phyloP scores from a whole-genome alignment of 1,284 basidiomycete species.

The Sporisorium reilianum region DNA sequence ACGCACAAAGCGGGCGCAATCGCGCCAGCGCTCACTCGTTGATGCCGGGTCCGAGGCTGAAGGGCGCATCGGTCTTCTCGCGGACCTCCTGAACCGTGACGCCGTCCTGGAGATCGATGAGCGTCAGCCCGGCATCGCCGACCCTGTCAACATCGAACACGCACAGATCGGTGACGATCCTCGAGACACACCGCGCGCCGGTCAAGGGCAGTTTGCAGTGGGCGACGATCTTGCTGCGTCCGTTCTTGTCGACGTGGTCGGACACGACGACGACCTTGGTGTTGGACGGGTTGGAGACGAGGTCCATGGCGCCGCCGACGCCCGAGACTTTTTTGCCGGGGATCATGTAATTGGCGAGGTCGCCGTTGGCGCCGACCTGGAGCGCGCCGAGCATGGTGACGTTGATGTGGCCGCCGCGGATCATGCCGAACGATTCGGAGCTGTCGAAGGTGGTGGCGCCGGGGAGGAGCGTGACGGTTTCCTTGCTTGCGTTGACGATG shows the following conservation, averaged over 20 bases:
- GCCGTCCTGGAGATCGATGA: slow-evolving; percentile 86
- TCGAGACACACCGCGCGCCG: slow-evolving; percentile 84
- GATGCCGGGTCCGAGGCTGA: slow-evolving; percentile 70
- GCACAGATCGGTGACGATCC: slow-evolving; percentile 88
- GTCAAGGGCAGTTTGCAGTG: slow-evolving; percentile 87
- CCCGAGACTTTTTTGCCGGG: slow-evolving; percentile 83
- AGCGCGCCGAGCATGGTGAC: slow-evolving; percentile 92
- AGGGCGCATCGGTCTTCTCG: slow-evolving; percentile 85
- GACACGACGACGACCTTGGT: slow-evolving; percentile 78
- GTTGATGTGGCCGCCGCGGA: slow-evolving; percentile 91
- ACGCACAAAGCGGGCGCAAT: no score
- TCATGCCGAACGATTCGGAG: slow-evolving; percentile 93
- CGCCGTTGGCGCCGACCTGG: slow-evolving; percentile 92
- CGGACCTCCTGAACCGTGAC: slow-evolving; percentile 85
- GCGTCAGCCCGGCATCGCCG: slow-evolving; percentile 76
- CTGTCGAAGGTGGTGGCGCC: slow-evolving; percentile 94
- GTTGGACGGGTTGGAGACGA: slow-evolving; percentile 52
- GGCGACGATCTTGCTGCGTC: slow-evolving; percentile 85
- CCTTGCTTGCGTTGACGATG: slow-evolving; percentile 82
- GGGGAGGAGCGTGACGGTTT: slow-evolving; percentile 82
- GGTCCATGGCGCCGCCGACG: slow-evolving; percentile 95
- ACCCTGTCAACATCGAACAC: slow-evolving; percentile 88
- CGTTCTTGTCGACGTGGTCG: slow-evolving; percentile 91
- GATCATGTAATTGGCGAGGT: slow-evolving; percentile 98
- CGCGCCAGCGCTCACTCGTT: no score